Evolutionary conservation across 1,139 yeast species (phyloP), one percentile per base, ranked within the genome.

Genomic region (Pichia kudriavzevii): DNA sequence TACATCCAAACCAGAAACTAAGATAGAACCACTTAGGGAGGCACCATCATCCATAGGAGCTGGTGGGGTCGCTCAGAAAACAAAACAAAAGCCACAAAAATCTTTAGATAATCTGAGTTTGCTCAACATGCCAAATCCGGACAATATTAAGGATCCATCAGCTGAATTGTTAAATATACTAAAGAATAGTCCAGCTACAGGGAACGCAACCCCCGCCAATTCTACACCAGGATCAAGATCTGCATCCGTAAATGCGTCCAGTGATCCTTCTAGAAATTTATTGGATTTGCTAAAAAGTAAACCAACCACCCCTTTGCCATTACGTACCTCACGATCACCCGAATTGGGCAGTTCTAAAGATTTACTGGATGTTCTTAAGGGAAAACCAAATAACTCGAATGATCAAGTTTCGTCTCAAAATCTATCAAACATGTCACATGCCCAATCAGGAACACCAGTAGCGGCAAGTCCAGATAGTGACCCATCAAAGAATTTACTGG

Each of bases 211-310:
- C n/a, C n/a, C n/a, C n/a, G n/a, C n/a, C n/a, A n/a, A n/a, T n/a
- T n/a, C n/a, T n/a, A n/a, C n/a, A n/a, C n/a, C n/a, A n/a, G n/a
- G n/a, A n/a, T n/a, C n/a, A n/a, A n/a, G n/a, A n/a, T n/a, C n/a
- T n/a, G n/a, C n/a, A n/a, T n/a, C n/a, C n/a, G n/a, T n/a, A n/a
- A n/a, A 14, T 7, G n/a, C 18, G 10, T 7, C 31, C 11, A 15
- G 11, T n/a, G 34, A 37, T 27, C 34, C 34, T 9, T 37, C 46
- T 12, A 31, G 35, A 10, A 30, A 31, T 13, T 32, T 44, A 22
- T 35, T 46, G 23, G 34, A 38, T 23, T 19, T 48, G 11, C 34
- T 47, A 32, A 43, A 46, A 17, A 38, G 25, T 2, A 34, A 42
- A 20, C 28, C 36, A 15, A 17, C 15, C 3, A 9, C 21, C 14